These are phyloP conservation scores for Saccharomyces jurei DNA, from an alignment of 805 yeast species.

Conservation along the genomic window DNA sequence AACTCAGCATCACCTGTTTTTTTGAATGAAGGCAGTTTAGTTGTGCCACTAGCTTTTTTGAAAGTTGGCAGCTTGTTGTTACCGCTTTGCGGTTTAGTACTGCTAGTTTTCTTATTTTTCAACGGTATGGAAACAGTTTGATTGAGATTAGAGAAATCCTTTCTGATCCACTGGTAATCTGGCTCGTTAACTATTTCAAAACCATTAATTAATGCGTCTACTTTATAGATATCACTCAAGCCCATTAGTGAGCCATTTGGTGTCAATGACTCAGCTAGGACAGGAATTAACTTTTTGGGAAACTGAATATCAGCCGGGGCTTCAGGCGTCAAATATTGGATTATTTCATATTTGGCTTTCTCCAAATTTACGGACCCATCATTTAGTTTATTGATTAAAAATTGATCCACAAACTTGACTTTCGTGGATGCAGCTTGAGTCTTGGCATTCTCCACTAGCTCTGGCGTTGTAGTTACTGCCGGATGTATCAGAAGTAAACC, in stretches of 20 bases:
- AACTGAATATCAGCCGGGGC: slow-evolving; percentile 37
- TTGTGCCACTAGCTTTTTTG: slow-evolving; percentile 10
- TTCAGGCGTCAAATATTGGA: slow-evolving; percentile 52
- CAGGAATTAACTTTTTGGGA: slow-evolving; percentile 37
- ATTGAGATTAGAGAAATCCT: slow-evolving; percentile 27
- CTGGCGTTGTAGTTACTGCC: slow-evolving; percentile 52
- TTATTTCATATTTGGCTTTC: slow-evolving; percentile 33
- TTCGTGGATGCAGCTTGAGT: slow-evolving; percentile 20
- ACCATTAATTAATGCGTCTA: slow-evolving; percentile 63
- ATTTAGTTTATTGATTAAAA: slow-evolving; percentile 51
- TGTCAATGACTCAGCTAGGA: slow-evolving; percentile 35
- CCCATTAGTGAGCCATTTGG: slow-evolving; percentile 45
- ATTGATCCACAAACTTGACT: slow-evolving; percentile 37
- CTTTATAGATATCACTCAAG: slow-evolving; percentile 33
- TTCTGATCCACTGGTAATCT: slow-evolving; percentile 47
- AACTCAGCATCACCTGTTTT: slow-evolving; percentile 11
- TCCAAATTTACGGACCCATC: slow-evolving; percentile 36
- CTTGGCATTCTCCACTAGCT: slow-evolving; percentile 37
- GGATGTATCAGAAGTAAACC: slow-evolving; percentile 54
- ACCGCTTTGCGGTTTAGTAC: slow-evolving; percentile 7
- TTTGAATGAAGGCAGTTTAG: slow-evolving; percentile 21
- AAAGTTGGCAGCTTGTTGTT: slow-evolving; percentile 13
- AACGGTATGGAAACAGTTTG: slow-evolving; percentile 26
- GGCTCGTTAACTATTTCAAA: slow-evolving; percentile 32
- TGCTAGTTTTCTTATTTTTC: slow-evolving; percentile 11